These are phyloP conservation scores for Marsdenia floribunda DNA, from an alignment of 257 asterid genomes.

Conservation along the genomic window DNA sequence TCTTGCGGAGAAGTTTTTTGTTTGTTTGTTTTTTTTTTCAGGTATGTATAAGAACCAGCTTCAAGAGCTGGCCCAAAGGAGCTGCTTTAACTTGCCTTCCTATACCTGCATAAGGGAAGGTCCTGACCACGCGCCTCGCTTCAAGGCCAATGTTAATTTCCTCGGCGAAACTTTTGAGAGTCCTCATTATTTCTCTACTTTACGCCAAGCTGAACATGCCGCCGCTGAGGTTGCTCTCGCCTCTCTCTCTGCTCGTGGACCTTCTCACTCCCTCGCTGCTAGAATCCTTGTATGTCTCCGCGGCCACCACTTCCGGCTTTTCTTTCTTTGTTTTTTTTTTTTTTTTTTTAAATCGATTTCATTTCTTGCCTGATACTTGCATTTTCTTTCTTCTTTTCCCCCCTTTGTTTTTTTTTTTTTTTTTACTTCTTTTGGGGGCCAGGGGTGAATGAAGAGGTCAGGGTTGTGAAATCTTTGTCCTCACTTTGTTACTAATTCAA, in stretches of 20 bases:
- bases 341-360: neutral
- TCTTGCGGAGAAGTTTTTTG: neutral
- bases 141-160: conserved; percentile 65
- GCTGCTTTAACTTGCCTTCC: conserved; percentile 82
- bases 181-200: conserved; percentile 58
- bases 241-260: conserved; percentile 53
- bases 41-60: conserved; percentile 83
- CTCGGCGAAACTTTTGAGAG: conserved; percentile 68
- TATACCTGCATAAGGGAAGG: conserved; percentile 73
- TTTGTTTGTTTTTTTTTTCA: neutral
- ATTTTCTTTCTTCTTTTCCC: neutral
- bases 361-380: neutral
- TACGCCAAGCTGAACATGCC: conserved; percentile 81
- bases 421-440: too few species aligned
- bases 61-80: conserved; percentile 91
- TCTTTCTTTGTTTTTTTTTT: neutral
- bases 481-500: neutral
- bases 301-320: neutral
- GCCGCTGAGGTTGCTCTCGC: conserved; percentile 78
- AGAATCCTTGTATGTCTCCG: conserved; percentile 49
- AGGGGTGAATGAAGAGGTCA: neutral
- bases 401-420: neutral
- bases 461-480: neutral
- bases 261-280: conserved; percentile 69
- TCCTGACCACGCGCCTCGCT: conserved; percentile 94